Evolutionary conservation across 2,329 filamentous ascomycete species (phyloP).

Genomic region (Diaporthe ampelina): DNA sequence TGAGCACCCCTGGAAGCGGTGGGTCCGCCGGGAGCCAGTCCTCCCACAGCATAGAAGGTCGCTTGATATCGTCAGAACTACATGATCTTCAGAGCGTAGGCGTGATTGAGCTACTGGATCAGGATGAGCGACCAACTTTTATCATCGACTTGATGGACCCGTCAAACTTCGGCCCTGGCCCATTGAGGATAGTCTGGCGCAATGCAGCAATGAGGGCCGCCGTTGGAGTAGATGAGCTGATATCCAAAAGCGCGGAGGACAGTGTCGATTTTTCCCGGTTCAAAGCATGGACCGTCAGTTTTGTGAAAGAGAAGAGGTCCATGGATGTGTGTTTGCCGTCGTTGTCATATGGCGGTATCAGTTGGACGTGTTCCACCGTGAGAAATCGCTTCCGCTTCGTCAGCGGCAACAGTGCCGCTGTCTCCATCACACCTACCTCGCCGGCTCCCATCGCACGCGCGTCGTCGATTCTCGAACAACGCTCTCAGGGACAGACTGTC

Average conservation of each 20-base stretch:
- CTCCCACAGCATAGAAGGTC: conserved; percentile 65
- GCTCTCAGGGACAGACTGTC: conserved; percentile 54
- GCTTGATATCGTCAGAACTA: conserved; percentile 61
- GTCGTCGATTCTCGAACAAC: conserved; percentile 51
- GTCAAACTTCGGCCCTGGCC: conserved; percentile 65
- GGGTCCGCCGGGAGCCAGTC: conserved; percentile 67
- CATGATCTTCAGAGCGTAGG: conserved; percentile 75
- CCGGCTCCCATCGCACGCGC: conserved; percentile 56
- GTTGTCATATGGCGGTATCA: conserved; percentile 73
- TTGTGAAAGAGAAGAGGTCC: conserved; percentile 65
- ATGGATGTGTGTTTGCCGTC: conserved; percentile 67
- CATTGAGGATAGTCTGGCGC: conserved; percentile 74
- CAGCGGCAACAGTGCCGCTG: conserved; percentile 64
- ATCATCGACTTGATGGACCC: conserved; percentile 77
- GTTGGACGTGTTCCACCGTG: conserved; percentile 80
- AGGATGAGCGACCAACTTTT: conserved; percentile 83
- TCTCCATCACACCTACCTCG: conserved; percentile 56
- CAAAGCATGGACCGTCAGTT: conserved; percentile 76
- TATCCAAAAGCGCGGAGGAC: conserved; percentile 64
- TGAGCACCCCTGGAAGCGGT: conserved; percentile 67
- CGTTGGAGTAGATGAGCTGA: conserved; percentile 66
- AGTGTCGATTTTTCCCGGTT: conserved; percentile 71
- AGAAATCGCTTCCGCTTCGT: conserved; percentile 78
- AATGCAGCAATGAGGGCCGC: conserved; percentile 76
- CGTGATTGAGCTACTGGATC: conserved; percentile 80